phyloP scores from a whole-genome alignment of 345 rosid genomes.

The Brassica juncea region DNA sequence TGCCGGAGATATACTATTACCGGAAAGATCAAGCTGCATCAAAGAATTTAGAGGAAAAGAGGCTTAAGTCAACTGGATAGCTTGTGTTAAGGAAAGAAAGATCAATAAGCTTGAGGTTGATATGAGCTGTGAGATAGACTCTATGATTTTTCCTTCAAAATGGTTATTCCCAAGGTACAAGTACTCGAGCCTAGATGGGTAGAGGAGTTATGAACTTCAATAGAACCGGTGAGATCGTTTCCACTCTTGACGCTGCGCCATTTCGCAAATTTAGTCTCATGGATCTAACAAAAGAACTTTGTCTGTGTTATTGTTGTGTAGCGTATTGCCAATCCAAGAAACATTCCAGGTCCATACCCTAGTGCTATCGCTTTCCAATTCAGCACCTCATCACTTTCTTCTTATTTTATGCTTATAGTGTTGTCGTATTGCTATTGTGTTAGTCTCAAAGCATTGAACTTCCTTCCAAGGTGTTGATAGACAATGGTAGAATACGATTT shows the following conservation, averaged over 20 bases:
- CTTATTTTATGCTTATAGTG: too few species aligned
- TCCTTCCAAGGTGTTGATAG: too few species aligned
- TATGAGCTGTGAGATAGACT: not conserved
- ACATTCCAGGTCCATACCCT: too few species aligned
- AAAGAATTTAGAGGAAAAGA: not conserved
- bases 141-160: not conserved
- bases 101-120: not conserved
- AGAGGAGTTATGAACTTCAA: not conserved
- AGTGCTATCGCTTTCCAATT: too few species aligned
- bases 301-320: too few species aligned
- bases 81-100: not conserved
- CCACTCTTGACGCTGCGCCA: not conserved
- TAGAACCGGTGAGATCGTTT: not conserved
- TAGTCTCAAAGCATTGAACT: too few species aligned
- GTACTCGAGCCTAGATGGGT: not conserved
- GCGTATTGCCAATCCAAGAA: too few species aligned
- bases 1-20: not conserved
- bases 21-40: not conserved
- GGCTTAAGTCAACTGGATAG: not conserved
- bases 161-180: not conserved
- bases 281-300: too few species aligned
- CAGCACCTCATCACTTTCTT: not conserved
- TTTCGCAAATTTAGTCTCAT: too few species aligned
- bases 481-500: too few species aligned
- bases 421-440: too few species aligned